These are phyloP conservation scores for Serendipita sp. DNA, from an alignment of 768 basidiomycete genomes.

Conservation along the genomic window DNA sequence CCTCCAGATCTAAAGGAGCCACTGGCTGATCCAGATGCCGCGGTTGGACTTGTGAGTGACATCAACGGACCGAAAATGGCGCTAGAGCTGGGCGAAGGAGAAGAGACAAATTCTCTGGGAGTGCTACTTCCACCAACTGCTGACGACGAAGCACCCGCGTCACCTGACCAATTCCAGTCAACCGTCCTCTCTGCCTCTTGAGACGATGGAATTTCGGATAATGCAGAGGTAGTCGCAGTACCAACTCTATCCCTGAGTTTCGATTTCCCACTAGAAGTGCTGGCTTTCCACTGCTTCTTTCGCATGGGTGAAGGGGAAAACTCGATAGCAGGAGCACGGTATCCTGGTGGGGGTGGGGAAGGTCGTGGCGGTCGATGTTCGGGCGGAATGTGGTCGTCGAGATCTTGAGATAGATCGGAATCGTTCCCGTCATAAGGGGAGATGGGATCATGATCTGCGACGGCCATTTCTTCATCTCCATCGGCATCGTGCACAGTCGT, in stretches of 20 bases:
- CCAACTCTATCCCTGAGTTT: not conserved
- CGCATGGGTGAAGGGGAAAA: not conserved
- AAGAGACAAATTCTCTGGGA: too few species aligned
- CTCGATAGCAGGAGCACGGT: not conserved
- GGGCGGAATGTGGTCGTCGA: not conserved
- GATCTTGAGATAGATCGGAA: not conserved
- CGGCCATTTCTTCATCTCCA: not conserved
- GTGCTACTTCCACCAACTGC: too few species aligned
- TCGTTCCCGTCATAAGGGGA: not conserved
- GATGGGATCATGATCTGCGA: not conserved
- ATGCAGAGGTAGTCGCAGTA: too few species aligned
- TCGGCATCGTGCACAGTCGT: constrained; percentile 3
- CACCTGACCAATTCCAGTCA: too few species aligned
- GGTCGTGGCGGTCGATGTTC: not conserved
- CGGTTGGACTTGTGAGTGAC: too few species aligned
- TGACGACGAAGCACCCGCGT: too few species aligned
- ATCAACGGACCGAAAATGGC: too few species aligned
- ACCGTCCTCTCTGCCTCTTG: too few species aligned
- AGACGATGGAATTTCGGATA: too few species aligned
- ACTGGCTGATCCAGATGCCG: too few species aligned
- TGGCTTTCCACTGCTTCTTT: not conserved
- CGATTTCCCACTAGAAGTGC: not conserved
- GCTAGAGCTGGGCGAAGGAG: too few species aligned
- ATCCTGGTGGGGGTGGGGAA: not conserved
- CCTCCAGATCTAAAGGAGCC: not conserved